Evolutionary conservation across 176 grass and related monocot genomes (phyloP).

Genomic region (Poa pratensis): DNA sequence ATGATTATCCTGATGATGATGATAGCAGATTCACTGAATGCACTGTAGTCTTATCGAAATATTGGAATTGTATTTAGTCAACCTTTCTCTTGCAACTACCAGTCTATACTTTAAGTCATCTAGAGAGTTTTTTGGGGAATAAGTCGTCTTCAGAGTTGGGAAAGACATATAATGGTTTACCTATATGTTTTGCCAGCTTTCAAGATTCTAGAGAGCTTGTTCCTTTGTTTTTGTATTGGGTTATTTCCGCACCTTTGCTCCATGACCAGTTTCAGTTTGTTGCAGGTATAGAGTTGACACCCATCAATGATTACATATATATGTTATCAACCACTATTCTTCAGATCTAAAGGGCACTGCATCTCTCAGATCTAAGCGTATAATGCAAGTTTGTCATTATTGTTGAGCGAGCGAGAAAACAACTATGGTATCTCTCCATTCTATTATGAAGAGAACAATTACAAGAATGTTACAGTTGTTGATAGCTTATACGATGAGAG

Average conservation of each 20-base stretch:
- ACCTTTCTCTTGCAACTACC: background rate
- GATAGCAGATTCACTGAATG: slow-evolving; percentile 9
- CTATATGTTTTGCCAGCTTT: background rate
- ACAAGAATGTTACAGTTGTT: background rate
- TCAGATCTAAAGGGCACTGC: no score
- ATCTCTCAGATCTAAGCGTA: background rate
- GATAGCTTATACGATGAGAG: background rate
- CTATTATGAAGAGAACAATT: background rate
- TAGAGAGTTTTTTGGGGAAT: background rate
- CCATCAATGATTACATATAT: background rate
- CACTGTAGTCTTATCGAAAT: background rate
- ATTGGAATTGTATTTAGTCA: background rate
- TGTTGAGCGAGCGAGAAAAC: background rate
- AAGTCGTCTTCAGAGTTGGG: background rate
- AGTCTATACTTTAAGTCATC: background rate
- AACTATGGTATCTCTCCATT: background rate
- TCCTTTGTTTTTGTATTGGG: background rate
- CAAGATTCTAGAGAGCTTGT: background rate
- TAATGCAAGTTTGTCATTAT: background rate
- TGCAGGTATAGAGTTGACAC: background rate
- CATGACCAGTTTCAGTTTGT: background rate
- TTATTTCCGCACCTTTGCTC: background rate
- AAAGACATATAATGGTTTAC: background rate
- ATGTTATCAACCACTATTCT: background rate
- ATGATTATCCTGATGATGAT: slow-evolving; percentile 10